Evolutionary conservation across 768 basidiomycete genomes (phyloP).

Genomic region (Trametes cingulata): DNA sequence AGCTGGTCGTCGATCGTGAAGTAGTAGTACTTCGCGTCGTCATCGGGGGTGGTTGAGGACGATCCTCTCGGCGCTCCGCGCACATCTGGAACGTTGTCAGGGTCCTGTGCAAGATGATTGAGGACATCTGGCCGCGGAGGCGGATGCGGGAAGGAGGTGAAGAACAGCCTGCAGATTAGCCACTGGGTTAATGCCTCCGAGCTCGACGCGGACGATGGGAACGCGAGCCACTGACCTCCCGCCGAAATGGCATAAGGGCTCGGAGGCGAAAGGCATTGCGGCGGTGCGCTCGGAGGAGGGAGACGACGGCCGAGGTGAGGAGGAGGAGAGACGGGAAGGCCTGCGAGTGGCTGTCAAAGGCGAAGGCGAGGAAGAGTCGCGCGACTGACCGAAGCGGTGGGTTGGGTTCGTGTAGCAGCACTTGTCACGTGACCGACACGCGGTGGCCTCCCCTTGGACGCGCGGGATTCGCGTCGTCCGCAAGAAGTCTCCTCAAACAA

Average conservation of each 20-base stretch:
- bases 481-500: neutral
- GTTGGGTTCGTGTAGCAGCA: constrained; percentile 25
- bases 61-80: constrained; percentile 60
- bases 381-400: constrained; percentile 21
- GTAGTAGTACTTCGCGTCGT: constrained; percentile 79
- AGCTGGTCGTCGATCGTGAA: constrained; percentile 94
- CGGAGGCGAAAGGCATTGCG: constrained; percentile 53
- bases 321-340: constrained; percentile 16
- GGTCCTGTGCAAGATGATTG: constrained; percentile 57
- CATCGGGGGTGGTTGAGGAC: constrained; percentile 65
- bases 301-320: constrained; percentile 9
- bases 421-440: constrained; percentile 32
- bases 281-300: neutral
- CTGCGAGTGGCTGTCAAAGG: constrained; percentile 6
- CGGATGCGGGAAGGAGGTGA: constrained; percentile 85
- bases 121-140: constrained; percentile 64
- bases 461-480: constrained; percentile 15
- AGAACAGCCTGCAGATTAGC: constrained; percentile 59
- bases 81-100: constrained; percentile 57
- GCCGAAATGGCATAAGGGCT: constrained; percentile 77
- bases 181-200: constrained; percentile 10
- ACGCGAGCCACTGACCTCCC: constrained; percentile 56
- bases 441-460: constrained; percentile 22
- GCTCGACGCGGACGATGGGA: constrained; percentile 1
- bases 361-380: constrained; percentile 22